These are phyloP conservation scores for Apiotrichum mycotoxinovorans DNA, from an alignment of 1,284 basidiomycete species.

Conservation along the genomic window DNA sequence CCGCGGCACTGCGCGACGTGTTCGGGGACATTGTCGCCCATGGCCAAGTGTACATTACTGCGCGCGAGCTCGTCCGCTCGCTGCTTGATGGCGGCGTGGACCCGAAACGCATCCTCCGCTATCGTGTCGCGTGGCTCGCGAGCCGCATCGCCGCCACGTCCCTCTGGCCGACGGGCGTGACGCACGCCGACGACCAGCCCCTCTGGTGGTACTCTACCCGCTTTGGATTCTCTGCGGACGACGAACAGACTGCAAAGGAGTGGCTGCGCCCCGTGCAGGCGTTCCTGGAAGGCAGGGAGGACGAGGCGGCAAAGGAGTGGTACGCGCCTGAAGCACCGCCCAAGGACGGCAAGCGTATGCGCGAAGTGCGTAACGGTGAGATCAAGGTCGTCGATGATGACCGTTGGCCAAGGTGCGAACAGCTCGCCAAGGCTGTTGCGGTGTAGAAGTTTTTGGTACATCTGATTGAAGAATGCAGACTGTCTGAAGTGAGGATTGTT, in stretches of 20 bases:
- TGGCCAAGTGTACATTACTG: conserved; percentile 26
- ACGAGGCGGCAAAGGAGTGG: conserved; percentile 20
- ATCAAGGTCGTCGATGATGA: conserved; percentile 24
- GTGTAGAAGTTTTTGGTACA: background rate
- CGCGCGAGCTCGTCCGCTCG: conserved; percentile 17
- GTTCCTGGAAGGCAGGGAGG: conserved; percentile 19
- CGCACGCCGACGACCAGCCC: conserved; percentile 27
- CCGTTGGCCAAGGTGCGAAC: conserved; percentile 22
- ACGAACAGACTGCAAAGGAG: conserved; percentile 9
- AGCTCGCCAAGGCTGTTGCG: conserved; percentile 13
- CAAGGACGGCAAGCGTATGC: conserved; percentile 6
- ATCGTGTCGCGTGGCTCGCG: conserved; percentile 20
- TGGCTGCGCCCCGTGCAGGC: conserved; percentile 20
- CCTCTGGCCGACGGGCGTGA: conserved; percentile 8
- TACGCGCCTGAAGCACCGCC: conserved; percentile 7
- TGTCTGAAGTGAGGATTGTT: no score
- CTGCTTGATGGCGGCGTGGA: conserved; percentile 19
- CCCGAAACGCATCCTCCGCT: conserved; percentile 18
- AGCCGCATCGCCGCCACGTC: background rate
- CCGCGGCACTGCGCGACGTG: background rate
- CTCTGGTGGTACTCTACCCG: conserved; percentile 25
- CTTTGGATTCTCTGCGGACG: conserved; percentile 16
- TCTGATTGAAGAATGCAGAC: background rate
- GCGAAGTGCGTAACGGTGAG: conserved; percentile 18
- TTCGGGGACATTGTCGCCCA: conserved; percentile 27